Evolutionary conservation across 2,329 filamentous ascomycete genomes (phyloP).

Genomic region (Cadophora luteo-olivacea): DNA sequence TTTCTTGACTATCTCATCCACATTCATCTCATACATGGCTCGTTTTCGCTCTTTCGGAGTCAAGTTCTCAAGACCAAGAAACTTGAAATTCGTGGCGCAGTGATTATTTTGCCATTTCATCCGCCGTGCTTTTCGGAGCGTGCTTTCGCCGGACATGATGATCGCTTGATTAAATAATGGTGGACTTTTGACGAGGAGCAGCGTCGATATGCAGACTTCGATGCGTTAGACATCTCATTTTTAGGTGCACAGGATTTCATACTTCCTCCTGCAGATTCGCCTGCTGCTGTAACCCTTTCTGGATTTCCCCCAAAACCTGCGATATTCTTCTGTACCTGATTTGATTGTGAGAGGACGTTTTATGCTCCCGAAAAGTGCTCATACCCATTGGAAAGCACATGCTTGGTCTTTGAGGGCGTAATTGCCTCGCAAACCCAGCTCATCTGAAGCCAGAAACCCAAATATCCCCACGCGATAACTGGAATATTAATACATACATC

Average conservation of each 20-base stretch:
- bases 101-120: constrained; percentile 29
- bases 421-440: constrained; percentile 28
- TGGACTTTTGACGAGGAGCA: constrained; percentile 21
- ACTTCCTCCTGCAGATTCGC: constrained; percentile 47
- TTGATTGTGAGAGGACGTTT: no score
- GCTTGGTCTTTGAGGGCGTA: constrained; percentile 33
- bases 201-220: constrained; percentile 27
- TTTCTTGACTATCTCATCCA: constrained; percentile 17
- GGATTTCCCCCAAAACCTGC: constrained; percentile 45
- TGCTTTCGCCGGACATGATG: constrained; percentile 34
- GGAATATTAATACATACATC: neutral
- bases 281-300: constrained; percentile 44
- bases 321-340: constrained; percentile 39
- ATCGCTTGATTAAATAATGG: constrained; percentile 30
- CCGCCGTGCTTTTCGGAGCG: constrained; percentile 26
- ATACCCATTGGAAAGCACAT: constrained; percentile 42
- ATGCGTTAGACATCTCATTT: neutral
- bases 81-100: constrained; percentile 10
- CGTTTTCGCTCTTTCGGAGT: constrained; percentile 11
- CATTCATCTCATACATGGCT: constrained; percentile 16
- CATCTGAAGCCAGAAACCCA: constrained; percentile 31
- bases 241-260: neutral
- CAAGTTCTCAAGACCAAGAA: constrained; percentile 10
- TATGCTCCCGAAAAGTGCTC: neutral
- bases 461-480: constrained; percentile 35